A percentile compares a stretch with the other conserved stretches of the same genome.
Conservation (phyloP, 805 yeast species). For the Kluyveromyces siamensis region DNA sequence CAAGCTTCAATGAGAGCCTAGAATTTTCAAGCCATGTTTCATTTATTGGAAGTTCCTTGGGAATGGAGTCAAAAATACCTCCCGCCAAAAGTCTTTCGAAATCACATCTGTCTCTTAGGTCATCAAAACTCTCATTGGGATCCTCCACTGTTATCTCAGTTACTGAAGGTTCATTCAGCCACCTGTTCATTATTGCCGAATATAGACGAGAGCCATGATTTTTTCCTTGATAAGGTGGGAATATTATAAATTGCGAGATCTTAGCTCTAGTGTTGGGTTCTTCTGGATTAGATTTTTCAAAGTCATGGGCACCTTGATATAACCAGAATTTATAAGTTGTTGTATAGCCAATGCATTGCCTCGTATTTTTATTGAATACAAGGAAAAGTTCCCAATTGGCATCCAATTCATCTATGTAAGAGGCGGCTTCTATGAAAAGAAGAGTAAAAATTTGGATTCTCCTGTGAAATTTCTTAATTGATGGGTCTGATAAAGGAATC, state of each 20-base stretch:
- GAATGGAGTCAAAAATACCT: constrained; percentile 27
- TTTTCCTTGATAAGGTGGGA: constrained; percentile 75
- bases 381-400: constrained; percentile 73
- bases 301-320: constrained; percentile 45
- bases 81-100: constrained; percentile 38
- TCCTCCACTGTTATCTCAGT: constrained; percentile 84
- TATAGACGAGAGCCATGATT: constrained; percentile 69
- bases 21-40: constrained; percentile 34
- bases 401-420: constrained; percentile 72
- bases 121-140: constrained; percentile 89
- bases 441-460: constrained; percentile 74
- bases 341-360: constrained; percentile 62
- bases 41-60: constrained; percentile 18
- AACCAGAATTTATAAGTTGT: constrained; percentile 82
- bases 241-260: constrained; percentile 76
- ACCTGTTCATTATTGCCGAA: constrained; percentile 40
- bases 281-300: constrained; percentile 34
- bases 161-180: constrained; percentile 46
- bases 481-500: constrained; percentile 18
- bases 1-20: constrained; percentile 46
- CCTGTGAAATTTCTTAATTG: constrained; percentile 45
- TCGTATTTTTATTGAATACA: constrained; percentile 29
- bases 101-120: constrained; percentile 78
- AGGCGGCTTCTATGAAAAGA: constrained; percentile 88
- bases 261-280: constrained; percentile 45